phyloP scores from a whole-genome alignment of 1,139 yeast species.

The Geotrichum candidum region DNA sequence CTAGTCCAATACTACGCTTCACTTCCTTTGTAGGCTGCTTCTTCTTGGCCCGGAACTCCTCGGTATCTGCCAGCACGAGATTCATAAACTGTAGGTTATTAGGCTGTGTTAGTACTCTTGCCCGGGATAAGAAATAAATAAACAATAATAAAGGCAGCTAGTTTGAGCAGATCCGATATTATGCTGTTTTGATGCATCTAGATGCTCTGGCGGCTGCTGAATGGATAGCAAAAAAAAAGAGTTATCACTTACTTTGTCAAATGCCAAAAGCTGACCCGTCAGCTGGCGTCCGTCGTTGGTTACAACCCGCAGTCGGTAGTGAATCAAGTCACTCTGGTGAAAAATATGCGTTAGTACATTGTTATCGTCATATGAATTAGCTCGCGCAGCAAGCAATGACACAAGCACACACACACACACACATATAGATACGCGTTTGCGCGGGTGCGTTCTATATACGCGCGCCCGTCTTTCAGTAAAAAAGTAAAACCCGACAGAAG shows the following conservation, averaged over 20 bases:
- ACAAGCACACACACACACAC: not conserved
- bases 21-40: constrained; percentile 46
- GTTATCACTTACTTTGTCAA: constrained; percentile 50
- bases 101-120: not conserved
- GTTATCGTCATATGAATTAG: not conserved
- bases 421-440: not conserved
- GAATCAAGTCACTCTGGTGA: constrained; percentile 47
- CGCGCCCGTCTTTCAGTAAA: too few species aligned
- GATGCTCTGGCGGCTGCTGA: not conserved
- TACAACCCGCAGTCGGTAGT: constrained; percentile 66
- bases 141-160: not conserved
- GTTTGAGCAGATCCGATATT: not conserved
- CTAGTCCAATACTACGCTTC: constrained; percentile 70
- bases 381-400: not conserved
- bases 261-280: constrained; percentile 77
- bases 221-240: not conserved
- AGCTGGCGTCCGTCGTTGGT: constrained; percentile 71
- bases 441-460: too few species aligned
- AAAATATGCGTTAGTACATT: not conserved
- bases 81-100: constrained; percentile 52
- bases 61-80: constrained; percentile 76
- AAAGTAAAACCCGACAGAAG: not conserved
- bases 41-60: constrained; percentile 72
- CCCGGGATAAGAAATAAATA: not conserved
- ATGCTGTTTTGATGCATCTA: not conserved